phyloP scores from a whole-genome alignment of 1,284 basidiomycete species.

The Marasmius fiardii region DNA sequence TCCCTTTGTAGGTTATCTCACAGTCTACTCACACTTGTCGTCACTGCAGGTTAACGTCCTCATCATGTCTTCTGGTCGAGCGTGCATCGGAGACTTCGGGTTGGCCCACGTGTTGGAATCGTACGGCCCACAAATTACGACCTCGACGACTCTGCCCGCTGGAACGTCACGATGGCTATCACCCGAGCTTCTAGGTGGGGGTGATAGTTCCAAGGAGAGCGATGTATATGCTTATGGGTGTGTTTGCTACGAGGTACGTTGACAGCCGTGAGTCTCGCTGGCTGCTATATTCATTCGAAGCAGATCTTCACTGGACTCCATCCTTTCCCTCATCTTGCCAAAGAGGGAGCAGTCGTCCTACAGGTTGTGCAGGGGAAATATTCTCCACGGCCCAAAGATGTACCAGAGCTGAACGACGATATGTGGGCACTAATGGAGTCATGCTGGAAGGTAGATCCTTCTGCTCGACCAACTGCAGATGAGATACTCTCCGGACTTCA shows the following conservation, averaged over 20 bases:
- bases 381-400: background rate
- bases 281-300: too few relatives aligned
- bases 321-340: background rate
- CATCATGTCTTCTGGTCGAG: background rate
- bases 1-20: too few relatives aligned
- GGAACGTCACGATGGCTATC: background rate
- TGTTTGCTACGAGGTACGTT: background rate
- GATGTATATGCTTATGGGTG: background rate
- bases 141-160: background rate
- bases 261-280: too few relatives aligned
- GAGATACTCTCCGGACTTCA: background rate
- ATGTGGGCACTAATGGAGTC: background rate
- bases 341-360: background rate
- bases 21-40: too few relatives aligned
- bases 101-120: background rate
- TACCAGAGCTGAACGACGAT: conserved; percentile 22
- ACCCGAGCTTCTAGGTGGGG: background rate
- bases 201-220: background rate
- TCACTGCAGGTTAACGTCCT: background rate
- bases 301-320: background rate
- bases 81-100: background rate
- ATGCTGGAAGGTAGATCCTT: background rate
- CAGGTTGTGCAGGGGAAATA: background rate
- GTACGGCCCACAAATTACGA: background rate
- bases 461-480: background rate